Conservation (phyloP, 495 filamentous ascomycete genomes). For the Bombardia bombarda region DNA sequence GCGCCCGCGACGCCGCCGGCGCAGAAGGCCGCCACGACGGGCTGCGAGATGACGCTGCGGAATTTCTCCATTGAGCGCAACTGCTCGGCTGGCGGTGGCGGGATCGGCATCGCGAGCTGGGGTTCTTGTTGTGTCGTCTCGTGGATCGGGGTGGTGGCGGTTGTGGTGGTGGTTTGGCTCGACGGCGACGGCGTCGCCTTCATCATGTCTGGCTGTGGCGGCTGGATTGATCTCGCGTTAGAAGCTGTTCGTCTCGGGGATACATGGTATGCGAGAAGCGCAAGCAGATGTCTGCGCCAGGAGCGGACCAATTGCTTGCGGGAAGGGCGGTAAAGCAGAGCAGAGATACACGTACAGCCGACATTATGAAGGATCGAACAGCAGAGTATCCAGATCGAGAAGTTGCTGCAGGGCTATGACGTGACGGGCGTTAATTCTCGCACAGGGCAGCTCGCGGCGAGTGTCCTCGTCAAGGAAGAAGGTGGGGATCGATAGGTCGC, state of each 20-base stretch:
- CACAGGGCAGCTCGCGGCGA: neutral
- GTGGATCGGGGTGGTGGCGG: neutral
- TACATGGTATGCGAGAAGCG: neutral
- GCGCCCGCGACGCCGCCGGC: slow-evolving; percentile 95
- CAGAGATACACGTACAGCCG: slow-evolving; percentile 20
- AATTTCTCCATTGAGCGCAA: slow-evolving; percentile 20
- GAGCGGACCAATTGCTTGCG: no score
- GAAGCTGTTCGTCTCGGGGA: neutral
- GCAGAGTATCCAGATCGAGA: neutral
- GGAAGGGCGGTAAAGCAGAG: neutral
- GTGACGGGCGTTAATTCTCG: neutral
- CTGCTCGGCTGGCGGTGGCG: slow-evolving; percentile 1
- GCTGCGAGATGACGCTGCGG: slow-evolving; percentile 54
- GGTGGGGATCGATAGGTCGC: neutral
- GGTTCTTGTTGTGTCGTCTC: neutral
- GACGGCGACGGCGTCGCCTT: slow-evolving; percentile 1
- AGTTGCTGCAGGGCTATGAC: neutral
- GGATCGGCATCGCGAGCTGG: neutral
- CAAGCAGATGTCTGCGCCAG: no score
- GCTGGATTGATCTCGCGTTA: neutral
- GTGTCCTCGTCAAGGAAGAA: neutral
- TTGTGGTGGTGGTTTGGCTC: neutral
- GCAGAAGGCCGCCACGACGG: slow-evolving; percentile 83
- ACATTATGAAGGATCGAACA: slow-evolving; percentile 19
- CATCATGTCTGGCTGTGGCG: slow-evolving; percentile 13